Evolutionary conservation across 768 basidiomycete species (phyloP).

Genomic region (Paxillus rubicundulus): DNA sequence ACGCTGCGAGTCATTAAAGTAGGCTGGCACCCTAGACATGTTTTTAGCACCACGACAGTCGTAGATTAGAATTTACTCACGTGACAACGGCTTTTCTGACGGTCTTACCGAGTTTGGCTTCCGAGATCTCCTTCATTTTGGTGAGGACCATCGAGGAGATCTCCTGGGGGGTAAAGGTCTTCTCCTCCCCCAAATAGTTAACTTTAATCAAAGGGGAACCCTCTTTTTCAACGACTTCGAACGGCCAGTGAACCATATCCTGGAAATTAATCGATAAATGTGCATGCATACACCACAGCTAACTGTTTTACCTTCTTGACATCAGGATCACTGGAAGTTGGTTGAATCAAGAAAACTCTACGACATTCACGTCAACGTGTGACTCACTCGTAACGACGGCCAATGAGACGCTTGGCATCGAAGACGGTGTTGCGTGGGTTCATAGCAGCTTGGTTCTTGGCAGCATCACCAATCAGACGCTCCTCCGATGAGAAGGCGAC

Average conservation of each 20-base stretch:
- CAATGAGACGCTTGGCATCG: conserved; percentile 98
- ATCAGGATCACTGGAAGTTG: conserved; percentile 72
- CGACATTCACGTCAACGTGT: background rate
- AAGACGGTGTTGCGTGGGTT: conserved; percentile 99
- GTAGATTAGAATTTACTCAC: conserved; percentile 48
- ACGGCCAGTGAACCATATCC: conserved; percentile 98
- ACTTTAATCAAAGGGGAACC: conserved; percentile 97
- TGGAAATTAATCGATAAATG: conserved; percentile 30
- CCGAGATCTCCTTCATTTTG: conserved; percentile 99
- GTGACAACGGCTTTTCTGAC: conserved; percentile 99
- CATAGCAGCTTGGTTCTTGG: conserved; percentile 99
- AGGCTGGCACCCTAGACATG: conserved; percentile 79
- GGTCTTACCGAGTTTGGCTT: conserved; percentile 97
- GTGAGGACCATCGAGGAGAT: conserved; percentile 99
- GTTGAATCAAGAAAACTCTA: conserved; percentile 3
- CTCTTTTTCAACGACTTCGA: conserved; percentile 93
- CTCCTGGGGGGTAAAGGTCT: conserved; percentile 97
- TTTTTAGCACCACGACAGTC: conserved; percentile 1
- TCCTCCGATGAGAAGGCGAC: conserved; percentile 97
- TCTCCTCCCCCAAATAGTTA: conserved; percentile 90
- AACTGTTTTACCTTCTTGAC: conserved; percentile 68
- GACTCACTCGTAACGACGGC: conserved; percentile 89
- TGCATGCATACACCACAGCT: background rate
- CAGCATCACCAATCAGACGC: conserved; percentile 98
- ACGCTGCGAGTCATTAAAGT: conserved; percentile 99